Evolutionary conservation across 1,139 yeast species (phyloP).

Genomic region (Starmera stellimalicola): DNA sequence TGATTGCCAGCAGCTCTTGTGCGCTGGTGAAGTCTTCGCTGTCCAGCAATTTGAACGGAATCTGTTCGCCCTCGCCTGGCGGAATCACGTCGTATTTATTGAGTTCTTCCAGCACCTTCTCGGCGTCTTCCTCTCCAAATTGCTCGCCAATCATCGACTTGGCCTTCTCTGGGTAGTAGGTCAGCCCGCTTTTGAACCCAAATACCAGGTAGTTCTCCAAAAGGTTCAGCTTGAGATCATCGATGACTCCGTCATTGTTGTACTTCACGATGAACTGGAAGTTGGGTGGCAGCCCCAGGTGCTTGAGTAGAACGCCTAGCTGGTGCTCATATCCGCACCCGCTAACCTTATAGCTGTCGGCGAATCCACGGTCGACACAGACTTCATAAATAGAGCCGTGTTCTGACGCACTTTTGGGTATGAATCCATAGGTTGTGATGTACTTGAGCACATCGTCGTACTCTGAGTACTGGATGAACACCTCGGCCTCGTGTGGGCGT

Average conservation of each 20-base stretch:
- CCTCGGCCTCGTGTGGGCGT: constrained; percentile 27
- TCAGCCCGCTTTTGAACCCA: constrained; percentile 15
- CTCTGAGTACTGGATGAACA: constrained; percentile 42
- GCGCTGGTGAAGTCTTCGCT: constrained; percentile 7
- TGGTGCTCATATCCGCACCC: constrained; percentile 9
- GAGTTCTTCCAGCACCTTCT: constrained; percentile 9
- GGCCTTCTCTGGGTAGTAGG: constrained; percentile 11
- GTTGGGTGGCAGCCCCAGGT: constrained; percentile 22
- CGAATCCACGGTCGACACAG: constrained; percentile 17
- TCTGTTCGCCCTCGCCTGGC: constrained; percentile 7
- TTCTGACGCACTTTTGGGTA: constrained; percentile 26
- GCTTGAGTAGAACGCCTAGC: constrained; percentile 14
- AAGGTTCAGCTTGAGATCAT: constrained; percentile 16
- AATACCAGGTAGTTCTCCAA: constrained; percentile 22
- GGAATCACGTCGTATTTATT: constrained; percentile 14
- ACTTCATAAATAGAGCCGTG: constrained; percentile 16
- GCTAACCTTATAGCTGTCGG: constrained; percentile 6
- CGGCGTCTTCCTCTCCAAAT: constrained; percentile 7
- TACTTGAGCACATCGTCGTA: constrained; percentile 38
- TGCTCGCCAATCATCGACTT: constrained; percentile 8
- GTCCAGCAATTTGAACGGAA: constrained; percentile 10
- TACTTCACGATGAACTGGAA: constrained; percentile 22
- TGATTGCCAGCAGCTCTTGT: constrained; percentile 7
- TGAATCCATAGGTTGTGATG: constrained; percentile 49
- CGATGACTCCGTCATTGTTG: constrained; percentile 9